phyloP scores from a whole-genome alignment of 1,284 basidiomycete genomes.

The Abortiporus biennis region DNA sequence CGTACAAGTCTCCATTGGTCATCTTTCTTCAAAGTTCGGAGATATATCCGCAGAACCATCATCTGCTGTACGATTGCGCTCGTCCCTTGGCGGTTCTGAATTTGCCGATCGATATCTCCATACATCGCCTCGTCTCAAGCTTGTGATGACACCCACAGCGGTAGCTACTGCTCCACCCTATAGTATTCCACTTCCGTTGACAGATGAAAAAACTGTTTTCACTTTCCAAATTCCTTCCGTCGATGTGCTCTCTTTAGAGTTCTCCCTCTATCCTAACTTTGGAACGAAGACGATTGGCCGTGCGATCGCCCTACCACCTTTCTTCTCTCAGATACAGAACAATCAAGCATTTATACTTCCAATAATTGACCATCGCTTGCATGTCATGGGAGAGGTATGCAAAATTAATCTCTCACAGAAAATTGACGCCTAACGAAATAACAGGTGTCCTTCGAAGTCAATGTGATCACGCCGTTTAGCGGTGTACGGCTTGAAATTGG shows the following conservation, averaged over 20 bases:
- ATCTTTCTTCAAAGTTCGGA: slow-evolving; percentile 36
- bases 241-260: slow-evolving; percentile 78
- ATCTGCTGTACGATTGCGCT: slow-evolving; percentile 57
- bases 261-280: slow-evolving; percentile 96
- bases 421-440: slow-evolving; percentile 10
- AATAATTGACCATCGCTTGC: slow-evolving; percentile 88
- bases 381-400: slow-evolving; percentile 86
- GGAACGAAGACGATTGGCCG: slow-evolving; percentile 97
- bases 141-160: slow-evolving; percentile 85
- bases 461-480: slow-evolving; percentile 86
- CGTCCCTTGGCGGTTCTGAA: slow-evolving; percentile 61
- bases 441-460: slow-evolving; percentile 85
- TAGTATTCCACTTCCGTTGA: slow-evolving; percentile 81
- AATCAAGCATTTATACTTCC: slow-evolving; percentile 66
- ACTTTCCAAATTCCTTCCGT: slow-evolving; percentile 83
- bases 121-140: slow-evolving; percentile 81
- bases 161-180: slow-evolving; percentile 84
- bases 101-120: slow-evolving; percentile 57
- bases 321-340: slow-evolving; percentile 58
- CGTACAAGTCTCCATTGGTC: slow-evolving; percentile 86
- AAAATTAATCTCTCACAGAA: slow-evolving; percentile 8
- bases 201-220: slow-evolving; percentile 78
- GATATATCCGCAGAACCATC: slow-evolving; percentile 18
- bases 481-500: slow-evolving; percentile 95
- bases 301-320: slow-evolving; percentile 79